Conservation (phyloP, 495 filamentous ascomycete genomes). For the Pseudoneurospora amorphoporcata region DNA sequence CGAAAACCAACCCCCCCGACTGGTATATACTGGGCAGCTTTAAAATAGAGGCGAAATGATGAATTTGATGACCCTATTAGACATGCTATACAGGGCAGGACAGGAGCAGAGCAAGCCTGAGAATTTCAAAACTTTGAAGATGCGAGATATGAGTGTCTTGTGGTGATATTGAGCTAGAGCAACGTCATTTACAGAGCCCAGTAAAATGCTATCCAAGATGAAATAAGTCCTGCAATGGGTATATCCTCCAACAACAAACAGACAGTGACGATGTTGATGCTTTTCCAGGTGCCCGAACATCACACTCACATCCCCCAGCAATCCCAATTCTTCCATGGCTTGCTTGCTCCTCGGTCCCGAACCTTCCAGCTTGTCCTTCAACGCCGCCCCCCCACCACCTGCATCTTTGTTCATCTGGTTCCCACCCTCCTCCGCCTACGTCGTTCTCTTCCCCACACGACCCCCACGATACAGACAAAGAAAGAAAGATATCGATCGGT, state of each 20-base stretch:
- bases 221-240: neutral
- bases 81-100: neutral
- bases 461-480: neutral
- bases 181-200: neutral
- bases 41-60: neutral
- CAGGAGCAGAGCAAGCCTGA: neutral
- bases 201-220: neutral
- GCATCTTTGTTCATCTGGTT: neutral
- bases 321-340: neutral
- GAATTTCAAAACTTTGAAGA: neutral
- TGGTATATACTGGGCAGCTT: neutral
- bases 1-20: neutral
- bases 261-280: too few species aligned
- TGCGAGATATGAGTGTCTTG: neutral
- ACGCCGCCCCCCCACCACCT: too few species aligned
- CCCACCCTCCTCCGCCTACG: neutral
- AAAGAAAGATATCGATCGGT: neutral
- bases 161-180: neutral
- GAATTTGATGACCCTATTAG: conserved; percentile 1
- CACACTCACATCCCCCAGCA: too few species aligned
- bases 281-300: too few species aligned
- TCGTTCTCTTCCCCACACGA: too few species aligned
- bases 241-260: neutral
- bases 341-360: too few species aligned
- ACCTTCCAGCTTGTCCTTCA: too few species aligned